Evolutionary conservation across 768 basidiomycete genomes (phyloP).

Genomic region (Psilocybe cubensis): DNA sequence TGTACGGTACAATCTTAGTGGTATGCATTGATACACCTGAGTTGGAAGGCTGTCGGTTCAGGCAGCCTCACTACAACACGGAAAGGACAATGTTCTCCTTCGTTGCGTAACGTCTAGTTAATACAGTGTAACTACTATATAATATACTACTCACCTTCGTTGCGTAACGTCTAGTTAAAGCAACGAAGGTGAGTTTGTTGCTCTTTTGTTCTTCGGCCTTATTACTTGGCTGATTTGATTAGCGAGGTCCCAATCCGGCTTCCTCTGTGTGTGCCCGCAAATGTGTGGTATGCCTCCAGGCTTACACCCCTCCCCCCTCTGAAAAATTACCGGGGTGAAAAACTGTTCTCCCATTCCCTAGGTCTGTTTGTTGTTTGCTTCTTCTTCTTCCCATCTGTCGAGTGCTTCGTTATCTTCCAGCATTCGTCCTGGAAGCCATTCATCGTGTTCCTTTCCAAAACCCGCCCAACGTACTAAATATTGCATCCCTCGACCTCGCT

Average conservation of each 20-base stretch:
- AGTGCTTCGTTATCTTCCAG: slow-evolving; percentile 26
- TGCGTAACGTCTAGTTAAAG: not conserved
- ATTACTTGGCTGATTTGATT: not conserved
- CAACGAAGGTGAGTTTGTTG: not conserved
- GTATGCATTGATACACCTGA: no score
- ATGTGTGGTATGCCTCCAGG: not conserved
- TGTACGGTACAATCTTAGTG: no score
- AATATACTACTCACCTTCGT: not conserved
- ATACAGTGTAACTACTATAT: not conserved
- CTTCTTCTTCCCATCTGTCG: slow-evolving; percentile 17
- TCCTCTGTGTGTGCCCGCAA: no score
- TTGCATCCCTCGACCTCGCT: slow-evolving; percentile 27
- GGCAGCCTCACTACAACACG: not conserved
- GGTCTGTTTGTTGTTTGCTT: no score
- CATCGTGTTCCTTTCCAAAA: slow-evolving; percentile 29
- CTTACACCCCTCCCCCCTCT: slow-evolving; percentile 1
- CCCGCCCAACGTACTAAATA: slow-evolving; percentile 36
- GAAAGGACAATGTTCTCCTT: not conserved
- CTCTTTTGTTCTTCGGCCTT: no score
- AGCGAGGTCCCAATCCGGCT: not conserved
- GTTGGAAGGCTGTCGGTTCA: no score
- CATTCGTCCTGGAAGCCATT: slow-evolving; percentile 26
- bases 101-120: not conserved
- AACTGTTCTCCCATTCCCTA: not conserved
- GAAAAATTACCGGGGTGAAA: not conserved